phyloP scores from a whole-genome alignment of 1,284 basidiomycete species.

The Microbotryomycetes sp. region DNA sequence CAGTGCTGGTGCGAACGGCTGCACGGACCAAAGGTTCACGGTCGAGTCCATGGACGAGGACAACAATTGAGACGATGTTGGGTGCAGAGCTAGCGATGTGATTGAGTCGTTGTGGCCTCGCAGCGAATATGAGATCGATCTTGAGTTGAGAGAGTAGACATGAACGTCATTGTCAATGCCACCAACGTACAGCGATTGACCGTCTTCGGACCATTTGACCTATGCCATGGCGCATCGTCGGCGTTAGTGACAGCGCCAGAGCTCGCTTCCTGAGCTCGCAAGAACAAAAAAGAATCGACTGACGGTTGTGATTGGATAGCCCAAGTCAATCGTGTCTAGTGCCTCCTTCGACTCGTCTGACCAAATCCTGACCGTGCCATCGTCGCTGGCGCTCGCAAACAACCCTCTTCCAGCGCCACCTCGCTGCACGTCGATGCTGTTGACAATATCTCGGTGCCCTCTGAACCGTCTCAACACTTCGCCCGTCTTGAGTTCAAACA shows the following conservation, averaged over 20 bases:
- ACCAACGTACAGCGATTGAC: conserved; percentile 74
- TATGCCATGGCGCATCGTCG: conserved; percentile 1
- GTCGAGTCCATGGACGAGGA: conserved; percentile 82
- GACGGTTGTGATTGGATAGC: conserved; percentile 78
- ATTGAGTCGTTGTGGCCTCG: conserved; percentile 74
- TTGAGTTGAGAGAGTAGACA: conserved; percentile 80
- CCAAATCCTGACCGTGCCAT: conserved; percentile 82
- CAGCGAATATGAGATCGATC: conserved; percentile 50
- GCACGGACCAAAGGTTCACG: conserved; percentile 78
- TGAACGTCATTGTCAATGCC: conserved; percentile 90
- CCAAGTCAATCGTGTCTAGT: conserved; percentile 71
- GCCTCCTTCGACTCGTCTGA: conserved; percentile 71
- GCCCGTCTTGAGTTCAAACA: conserved; percentile 70
- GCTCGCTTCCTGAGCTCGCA: too few species aligned
- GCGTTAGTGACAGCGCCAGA: not conserved
- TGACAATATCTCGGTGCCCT: conserved; percentile 82
- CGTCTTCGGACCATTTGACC: conserved; percentile 81
- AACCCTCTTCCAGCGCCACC: conserved; percentile 65
- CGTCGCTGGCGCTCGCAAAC: conserved; percentile 75
- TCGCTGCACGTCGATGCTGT: conserved; percentile 57
- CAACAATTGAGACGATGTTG: conserved; percentile 73
- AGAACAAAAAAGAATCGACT: too few species aligned
- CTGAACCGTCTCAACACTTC: conserved; percentile 62
- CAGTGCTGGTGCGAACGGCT: conserved; percentile 78
- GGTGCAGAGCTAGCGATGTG: conserved; percentile 79